Conservation (phyloP, 2,329 filamentous ascomycete genomes). For the Curvularia spicifera region DNA sequence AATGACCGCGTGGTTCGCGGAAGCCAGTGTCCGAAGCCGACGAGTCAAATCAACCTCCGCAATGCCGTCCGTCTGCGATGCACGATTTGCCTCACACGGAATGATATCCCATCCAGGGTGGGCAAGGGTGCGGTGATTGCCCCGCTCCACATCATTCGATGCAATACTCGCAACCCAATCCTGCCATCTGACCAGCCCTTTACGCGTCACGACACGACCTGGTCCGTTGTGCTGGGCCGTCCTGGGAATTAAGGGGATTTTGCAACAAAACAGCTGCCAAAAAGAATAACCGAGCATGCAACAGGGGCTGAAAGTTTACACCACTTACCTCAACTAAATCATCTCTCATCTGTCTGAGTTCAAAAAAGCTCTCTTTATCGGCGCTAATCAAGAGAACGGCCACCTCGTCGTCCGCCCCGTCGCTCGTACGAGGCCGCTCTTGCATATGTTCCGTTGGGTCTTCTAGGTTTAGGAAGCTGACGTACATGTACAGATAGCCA, state of each 20-base stretch:
- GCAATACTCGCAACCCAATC: background rate
- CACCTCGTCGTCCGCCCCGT: constrained; percentile 69
- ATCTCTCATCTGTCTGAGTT: constrained; percentile 75
- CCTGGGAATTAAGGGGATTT: constrained; percentile 21
- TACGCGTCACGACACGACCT: constrained; percentile 4
- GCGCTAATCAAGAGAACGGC: constrained; percentile 92
- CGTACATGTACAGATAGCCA: constrained; percentile 98
- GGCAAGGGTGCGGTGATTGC: constrained; percentile 14
- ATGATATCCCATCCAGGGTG: constrained; percentile 5
- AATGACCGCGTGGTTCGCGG: constrained; percentile 1
- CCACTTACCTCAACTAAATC: constrained; percentile 61
- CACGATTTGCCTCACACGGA: constrained; percentile 2
- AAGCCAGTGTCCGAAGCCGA: constrained; percentile 9
- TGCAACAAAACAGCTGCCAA: constrained; percentile 17
- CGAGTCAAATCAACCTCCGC: background rate
- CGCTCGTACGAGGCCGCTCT: constrained; percentile 47
- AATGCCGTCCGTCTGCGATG: constrained; percentile 3
- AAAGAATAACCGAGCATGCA: background rate
- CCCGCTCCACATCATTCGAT: constrained; percentile 10
- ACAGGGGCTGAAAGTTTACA: constrained; percentile 3
- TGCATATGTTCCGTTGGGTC: constrained; percentile 53
- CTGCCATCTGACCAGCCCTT: constrained; percentile 5
- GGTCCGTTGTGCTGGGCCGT: background rate
- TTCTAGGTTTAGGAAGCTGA: constrained; percentile 82
- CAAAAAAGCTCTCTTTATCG: constrained; percentile 92